Evolutionary conservation across 139 green algal genomes (phyloP).

Genomic region (Micractinium conductrix): DNA sequence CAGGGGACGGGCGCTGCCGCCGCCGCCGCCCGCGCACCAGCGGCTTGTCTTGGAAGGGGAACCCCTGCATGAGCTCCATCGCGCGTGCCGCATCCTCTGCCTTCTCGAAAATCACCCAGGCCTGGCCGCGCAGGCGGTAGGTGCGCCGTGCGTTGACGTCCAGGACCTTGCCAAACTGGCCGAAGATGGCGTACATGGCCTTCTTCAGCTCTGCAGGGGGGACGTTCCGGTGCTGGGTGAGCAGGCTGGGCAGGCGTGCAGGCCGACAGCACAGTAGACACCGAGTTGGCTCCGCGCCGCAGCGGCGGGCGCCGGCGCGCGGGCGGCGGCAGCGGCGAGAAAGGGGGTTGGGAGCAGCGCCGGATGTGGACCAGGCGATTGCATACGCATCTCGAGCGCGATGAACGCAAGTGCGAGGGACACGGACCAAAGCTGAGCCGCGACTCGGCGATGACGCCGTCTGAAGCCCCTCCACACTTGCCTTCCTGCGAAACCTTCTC

Average conservation of each 20-base stretch:
- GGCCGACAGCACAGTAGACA: too few species aligned
- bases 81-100: slow-evolving; percentile 84
- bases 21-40: slow-evolving; percentile 68
- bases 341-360: too few species aligned
- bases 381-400: too few species aligned
- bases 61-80: slow-evolving; percentile 92
- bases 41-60: slow-evolving; percentile 98
- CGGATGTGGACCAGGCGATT: too few species aligned
- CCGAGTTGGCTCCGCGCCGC: too few species aligned
- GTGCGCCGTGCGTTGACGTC: slow-evolving; percentile 92
- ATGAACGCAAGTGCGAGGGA: too few species aligned
- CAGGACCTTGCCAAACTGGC: slow-evolving; percentile 95
- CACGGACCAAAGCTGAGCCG: too few species aligned
- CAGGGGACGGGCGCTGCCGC: not conserved
- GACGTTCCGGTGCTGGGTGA: too few species aligned
- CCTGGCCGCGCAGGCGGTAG: slow-evolving; percentile 90
- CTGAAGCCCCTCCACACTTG: too few species aligned
- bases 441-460: too few species aligned
- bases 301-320: not conserved
- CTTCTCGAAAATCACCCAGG: slow-evolving; percentile 96
- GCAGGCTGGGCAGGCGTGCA: too few species aligned
- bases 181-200: slow-evolving; percentile 93
- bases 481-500: slow-evolving; percentile 96
- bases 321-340: not conserved
- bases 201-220: slow-evolving; percentile 96